A percentile compares a stretch with the other conserved stretches of the same genome.
phyloP scores from a whole-genome alignment of 208 protist genomes.

The Wallacemonas sp. region DNA sequence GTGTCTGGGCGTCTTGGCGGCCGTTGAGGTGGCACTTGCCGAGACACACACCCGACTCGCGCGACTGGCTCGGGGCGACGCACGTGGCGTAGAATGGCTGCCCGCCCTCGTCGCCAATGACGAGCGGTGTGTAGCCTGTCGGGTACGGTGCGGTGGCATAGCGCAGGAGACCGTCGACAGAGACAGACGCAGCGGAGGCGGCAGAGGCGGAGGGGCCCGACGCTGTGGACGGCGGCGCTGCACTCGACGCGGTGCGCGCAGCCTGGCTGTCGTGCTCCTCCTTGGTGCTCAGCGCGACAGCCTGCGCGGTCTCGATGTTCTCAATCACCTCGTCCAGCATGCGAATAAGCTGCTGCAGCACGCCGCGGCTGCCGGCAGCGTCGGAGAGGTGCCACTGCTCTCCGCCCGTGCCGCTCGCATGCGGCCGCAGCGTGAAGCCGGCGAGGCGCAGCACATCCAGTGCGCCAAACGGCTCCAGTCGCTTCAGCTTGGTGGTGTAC shows the following conservation, averaged over 20 bases:
- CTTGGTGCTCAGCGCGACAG: conserved; percentile 22
- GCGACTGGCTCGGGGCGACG: not conserved
- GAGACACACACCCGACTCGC: conserved; percentile 26
- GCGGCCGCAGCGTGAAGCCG: conserved; percentile 60
- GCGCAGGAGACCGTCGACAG: conserved; percentile 7
- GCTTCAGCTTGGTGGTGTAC: conserved; percentile 64
- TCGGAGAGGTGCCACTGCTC: conserved; percentile 72
- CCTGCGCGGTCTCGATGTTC: conserved; percentile 35
- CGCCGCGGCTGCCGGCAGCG: conserved; percentile 38
- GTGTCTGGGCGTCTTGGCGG: conserved; percentile 28
- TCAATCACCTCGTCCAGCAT: conserved; percentile 44
- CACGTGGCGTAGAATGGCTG: conserved; percentile 41
- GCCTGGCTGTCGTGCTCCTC: not conserved
- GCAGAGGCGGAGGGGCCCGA: too few relatives aligned
- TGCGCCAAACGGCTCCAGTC: conserved; percentile 65
- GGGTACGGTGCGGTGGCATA: conserved; percentile 35
- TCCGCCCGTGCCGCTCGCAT: conserved; percentile 33
- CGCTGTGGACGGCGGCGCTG: too few relatives aligned
- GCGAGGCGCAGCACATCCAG: conserved; percentile 54
- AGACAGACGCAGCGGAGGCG: not conserved
- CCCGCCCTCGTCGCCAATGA: conserved; percentile 36
- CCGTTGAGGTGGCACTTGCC: conserved; percentile 49
- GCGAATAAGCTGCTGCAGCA: conserved; percentile 47
- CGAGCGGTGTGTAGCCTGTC: conserved; percentile 33
- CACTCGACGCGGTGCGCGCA: not conserved